phyloP scores from a whole-genome alignment of 2,329 filamentous ascomycete species.

The Colletotrichum horii region DNA sequence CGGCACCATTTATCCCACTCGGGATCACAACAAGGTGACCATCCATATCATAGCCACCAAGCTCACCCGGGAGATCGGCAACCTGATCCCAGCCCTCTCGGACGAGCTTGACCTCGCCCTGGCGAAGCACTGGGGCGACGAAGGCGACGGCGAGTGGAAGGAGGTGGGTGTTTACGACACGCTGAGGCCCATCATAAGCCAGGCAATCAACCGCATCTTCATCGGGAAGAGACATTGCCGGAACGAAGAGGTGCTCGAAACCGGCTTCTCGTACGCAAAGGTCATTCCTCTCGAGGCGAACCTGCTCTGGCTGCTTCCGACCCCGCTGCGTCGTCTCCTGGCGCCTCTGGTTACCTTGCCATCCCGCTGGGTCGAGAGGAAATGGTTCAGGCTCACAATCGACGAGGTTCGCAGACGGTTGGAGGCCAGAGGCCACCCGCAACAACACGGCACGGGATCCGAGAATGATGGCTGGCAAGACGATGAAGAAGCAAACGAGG shows the following conservation, averaged over 20 bases:
- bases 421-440: background rate
- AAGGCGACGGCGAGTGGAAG: background rate
- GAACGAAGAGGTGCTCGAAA: background rate
- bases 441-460: background rate
- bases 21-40: background rate
- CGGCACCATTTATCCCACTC: background rate
- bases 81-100: background rate
- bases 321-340: background rate
- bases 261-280: background rate
- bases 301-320: background rate
- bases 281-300: slow-evolving; percentile 2
- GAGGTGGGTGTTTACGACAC: background rate
- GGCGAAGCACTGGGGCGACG: background rate
- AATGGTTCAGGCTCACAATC: background rate
- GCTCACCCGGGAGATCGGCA: background rate
- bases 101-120: background rate
- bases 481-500: background rate
- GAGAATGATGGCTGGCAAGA: background rate
- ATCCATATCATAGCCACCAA: background rate
- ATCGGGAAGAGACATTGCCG: background rate
- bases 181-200: background rate
- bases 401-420: background rate
- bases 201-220: slow-evolving; percentile 3
- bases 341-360: background rate
- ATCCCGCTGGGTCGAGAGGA: background rate